Evolutionary conservation across 83 land plant genomes (phyloP).

Genomic region (Larix sibirica): DNA sequence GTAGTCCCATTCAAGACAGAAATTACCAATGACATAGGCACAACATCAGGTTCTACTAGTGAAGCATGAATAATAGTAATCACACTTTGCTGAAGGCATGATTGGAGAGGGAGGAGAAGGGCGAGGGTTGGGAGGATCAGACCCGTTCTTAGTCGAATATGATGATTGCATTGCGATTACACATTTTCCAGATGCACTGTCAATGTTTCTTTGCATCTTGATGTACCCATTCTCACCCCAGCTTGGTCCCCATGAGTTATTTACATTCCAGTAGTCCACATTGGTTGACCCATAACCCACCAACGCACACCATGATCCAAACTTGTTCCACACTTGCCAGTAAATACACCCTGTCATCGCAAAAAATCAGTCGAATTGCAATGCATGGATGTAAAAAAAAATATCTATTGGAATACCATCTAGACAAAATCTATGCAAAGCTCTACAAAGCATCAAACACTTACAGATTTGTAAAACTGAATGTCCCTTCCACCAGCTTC

Average conservation of each 20-base stretch:
- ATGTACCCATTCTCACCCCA: conserved; percentile 52
- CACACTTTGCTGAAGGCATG: conserved; percentile 36
- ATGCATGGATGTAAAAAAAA: not conserved
- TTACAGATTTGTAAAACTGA: conserved; percentile 36
- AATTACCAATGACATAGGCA: conserved; percentile 30
- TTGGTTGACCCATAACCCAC: conserved; percentile 43
- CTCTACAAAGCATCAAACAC: too few species aligned
- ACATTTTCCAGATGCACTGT: conserved; percentile 20
- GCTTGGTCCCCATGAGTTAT: conserved; percentile 54
- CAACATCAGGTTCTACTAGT: conserved; percentile 77
- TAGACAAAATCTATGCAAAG: too few species aligned
- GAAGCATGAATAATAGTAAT: conserved; percentile 54
- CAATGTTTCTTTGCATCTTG: conserved; percentile 27
- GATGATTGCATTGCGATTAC: conserved; percentile 44
- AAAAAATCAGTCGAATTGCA: not conserved
- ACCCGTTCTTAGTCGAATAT: conserved; percentile 37
- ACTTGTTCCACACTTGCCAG: conserved; percentile 43
- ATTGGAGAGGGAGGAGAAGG: conserved; percentile 13
- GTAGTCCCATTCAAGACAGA: conserved; percentile 81
- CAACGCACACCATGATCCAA: conserved; percentile 47
- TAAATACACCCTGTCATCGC: conserved; percentile 34
- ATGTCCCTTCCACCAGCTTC: conserved; percentile 59
- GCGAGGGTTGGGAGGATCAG: conserved; percentile 39
- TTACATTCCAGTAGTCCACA: conserved; percentile 46
- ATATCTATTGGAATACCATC: too few species aligned